Base-by-base conservation (phyloP, 139 green algal genomes). In the Penium margaritaceum region DNA sequence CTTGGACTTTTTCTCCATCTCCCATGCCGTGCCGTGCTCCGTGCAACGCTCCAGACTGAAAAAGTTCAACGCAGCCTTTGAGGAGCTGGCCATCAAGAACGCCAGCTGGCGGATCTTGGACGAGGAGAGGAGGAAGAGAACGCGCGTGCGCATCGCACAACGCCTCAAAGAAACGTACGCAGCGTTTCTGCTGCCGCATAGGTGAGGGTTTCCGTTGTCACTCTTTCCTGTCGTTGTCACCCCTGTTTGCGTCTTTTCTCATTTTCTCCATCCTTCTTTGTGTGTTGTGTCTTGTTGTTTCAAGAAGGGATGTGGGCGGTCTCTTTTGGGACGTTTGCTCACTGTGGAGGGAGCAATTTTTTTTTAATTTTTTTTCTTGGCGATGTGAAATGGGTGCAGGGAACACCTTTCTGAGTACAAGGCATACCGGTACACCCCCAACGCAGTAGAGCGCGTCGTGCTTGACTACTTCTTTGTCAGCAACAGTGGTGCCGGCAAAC, bases 1-100 rank as follows among this genome's bases (percentile, higher is more conserved):
- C n/a, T n/a, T n/a, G n/a, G n/a, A n/a, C n/a, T n/a, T n/a, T n/a
- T n/a, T n/a, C n/a, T n/a, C n/a, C n/a, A n/a, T n/a, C n/a, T n/a
- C n/a, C n/a, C n/a, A n/a, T n/a, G n/a, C n/a, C n/a, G n/a, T n/a
- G n/a, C n/a, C n/a, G n/a, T n/a, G n/a, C n/a, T n/a, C n/a, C n/a
- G n/a, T n/a, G n/a, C n/a, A n/a, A n/a, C n/a, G n/a, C n/a, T n/a
- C n/a, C 63, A 70, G 63, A 17, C 0, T 70, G 35, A 70, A 70
- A 33, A 57, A 57, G 30, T 70, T 70, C 63, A 70, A 70, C 9
- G 39, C 41, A 9, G 63, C 63, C 5, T 70, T 70, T 55, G 63
- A 55, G 39, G 63, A 70, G 63, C 63, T 70, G 63, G 39, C 24
- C 9, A 55, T 70, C n/a, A 70, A 70, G 63, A 30, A 70, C 30